Base-by-base conservation (phyloP, 164 flowering plant species). In the Saururus chinensis region DNA sequence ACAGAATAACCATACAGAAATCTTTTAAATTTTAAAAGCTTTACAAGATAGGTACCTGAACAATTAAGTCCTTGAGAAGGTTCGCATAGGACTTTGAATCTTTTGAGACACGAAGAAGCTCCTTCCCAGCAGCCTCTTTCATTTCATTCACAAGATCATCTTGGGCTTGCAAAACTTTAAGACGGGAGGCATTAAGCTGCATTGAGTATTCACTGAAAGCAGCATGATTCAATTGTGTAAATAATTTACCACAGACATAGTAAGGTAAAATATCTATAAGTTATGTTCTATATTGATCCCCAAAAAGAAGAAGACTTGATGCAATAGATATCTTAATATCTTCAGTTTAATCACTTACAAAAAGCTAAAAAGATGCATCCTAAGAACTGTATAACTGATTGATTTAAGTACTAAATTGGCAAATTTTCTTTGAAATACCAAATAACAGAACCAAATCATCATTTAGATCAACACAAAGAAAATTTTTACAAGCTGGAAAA, bases 101-200 rank as follows among this genome's bases (percentile, higher is more conserved):
- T 22, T 67, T 42, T 4, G 77, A 62, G 54, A 79, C 75, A 35
- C 59, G 65, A 48, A 80, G 66, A 30, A 87, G 80, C 61, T 82
- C 84, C 71, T 78, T 84, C 14, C 63, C 30, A 8, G 87, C 84
- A 35, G 86, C 40, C 9, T 81, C 91, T 68, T 81, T 87, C 83
- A 87, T 79, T 59, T 74, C 42, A 53, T 68, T 82, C 52, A 84
- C 88, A 23, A 81, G 56, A 67, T 84, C 85, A 69, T 87, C 93
- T 62, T 87, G 89, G 7, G 85, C 89, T 73, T 81, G 88, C 56
- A 82, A 80, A 68, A 78, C 75, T 64, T 82, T 80, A 60, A 86
- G 75, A 3, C 93, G 81, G 3, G 84, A 78, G 20, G 86, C 86
- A 75, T 87, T 87, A 68, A 84, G 74, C 77, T 81, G 93, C 84